Conservation (phyloP, 805 yeast species). For the Wickerhamiella parazyma region DNA sequence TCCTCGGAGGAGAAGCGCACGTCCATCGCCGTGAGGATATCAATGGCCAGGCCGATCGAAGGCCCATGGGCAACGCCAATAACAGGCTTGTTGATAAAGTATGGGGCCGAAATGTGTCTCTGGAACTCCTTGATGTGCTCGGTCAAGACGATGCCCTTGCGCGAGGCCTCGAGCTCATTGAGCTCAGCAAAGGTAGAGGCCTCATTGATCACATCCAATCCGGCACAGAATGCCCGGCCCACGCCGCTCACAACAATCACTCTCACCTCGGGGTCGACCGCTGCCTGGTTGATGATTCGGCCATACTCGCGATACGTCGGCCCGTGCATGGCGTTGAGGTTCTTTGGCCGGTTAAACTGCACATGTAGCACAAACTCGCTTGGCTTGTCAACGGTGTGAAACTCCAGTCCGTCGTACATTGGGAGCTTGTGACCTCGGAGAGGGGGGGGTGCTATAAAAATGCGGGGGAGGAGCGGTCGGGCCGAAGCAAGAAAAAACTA, state of each 20-base stretch:
- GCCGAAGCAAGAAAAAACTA: not conserved
- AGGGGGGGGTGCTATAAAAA: not conserved
- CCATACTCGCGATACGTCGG: constrained; percentile 45
- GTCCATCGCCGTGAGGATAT: constrained; percentile 44
- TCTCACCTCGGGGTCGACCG: constrained; percentile 33
- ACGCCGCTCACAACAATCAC: constrained; percentile 44
- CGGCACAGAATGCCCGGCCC: constrained; percentile 49
- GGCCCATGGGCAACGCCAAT: constrained; percentile 55
- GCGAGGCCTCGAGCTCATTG: constrained; percentile 18
- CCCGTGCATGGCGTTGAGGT: constrained; percentile 44
- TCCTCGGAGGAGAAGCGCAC: constrained; percentile 44
- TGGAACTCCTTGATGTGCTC: constrained; percentile 45
- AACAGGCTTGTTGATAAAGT: constrained; percentile 34
- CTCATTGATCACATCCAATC: constrained; percentile 39
- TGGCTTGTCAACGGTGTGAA: constrained; percentile 38
- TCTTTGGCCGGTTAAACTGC: constrained; percentile 46
- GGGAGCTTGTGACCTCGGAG: not conserved
- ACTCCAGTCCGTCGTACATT: constrained; percentile 18
- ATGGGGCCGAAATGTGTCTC: constrained; percentile 30
- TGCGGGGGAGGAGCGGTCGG: not conserved
- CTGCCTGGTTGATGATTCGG: constrained; percentile 34
- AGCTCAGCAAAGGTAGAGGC: constrained; percentile 14
- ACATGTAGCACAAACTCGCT: constrained; percentile 41
- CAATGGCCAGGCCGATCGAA: constrained; percentile 53
- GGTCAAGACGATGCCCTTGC: constrained; percentile 24